Evolutionary conservation across 2,329 filamentous ascomycete species (phyloP).

Genomic region (Pochonia chlamydosporia): DNA sequence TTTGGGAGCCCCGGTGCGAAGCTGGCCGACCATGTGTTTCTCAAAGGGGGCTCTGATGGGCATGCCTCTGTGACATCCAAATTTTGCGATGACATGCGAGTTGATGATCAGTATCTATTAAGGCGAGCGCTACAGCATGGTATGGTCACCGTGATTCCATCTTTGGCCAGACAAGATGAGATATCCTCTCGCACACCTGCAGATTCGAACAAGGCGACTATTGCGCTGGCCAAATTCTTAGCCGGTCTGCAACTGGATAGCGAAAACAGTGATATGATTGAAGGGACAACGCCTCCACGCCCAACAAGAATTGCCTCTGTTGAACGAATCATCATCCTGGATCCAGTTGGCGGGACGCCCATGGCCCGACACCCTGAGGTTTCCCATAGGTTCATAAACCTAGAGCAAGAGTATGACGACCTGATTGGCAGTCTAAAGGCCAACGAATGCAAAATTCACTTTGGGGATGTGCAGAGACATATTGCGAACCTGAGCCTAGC

Average conservation of each 20-base stretch:
- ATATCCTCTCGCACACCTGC: constrained; percentile 31
- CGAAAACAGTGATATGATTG: neutral
- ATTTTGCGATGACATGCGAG: constrained; percentile 19
- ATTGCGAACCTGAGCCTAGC: constrained; percentile 66
- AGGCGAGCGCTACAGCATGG: constrained; percentile 24
- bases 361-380: constrained; percentile 38
- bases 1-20: constrained; percentile 64
- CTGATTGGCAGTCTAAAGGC: constrained; percentile 57
- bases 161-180: constrained; percentile 36
- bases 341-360: constrained; percentile 81
- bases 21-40: constrained; percentile 48
- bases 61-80: constrained; percentile 11
- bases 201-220: constrained; percentile 56
- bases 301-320: constrained; percentile 54
- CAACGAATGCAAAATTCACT: constrained; percentile 10
- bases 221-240: constrained; percentile 73
- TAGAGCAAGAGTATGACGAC: constrained; percentile 78
- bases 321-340: constrained; percentile 83
- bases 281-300: constrained; percentile 25
- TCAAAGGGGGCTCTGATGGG: constrained; percentile 2
- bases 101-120: constrained; percentile 26
- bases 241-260: constrained; percentile 53
- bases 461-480: neutral
- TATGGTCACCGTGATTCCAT: constrained; percentile 33
- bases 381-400: constrained; percentile 67